A percentile compares a stretch with the other conserved stretches of the same genome.
These are phyloP conservation scores for Vaccinium corymbosum DNA, from an alignment of 148 eudicot genomes.

Conservation along the genomic window DNA sequence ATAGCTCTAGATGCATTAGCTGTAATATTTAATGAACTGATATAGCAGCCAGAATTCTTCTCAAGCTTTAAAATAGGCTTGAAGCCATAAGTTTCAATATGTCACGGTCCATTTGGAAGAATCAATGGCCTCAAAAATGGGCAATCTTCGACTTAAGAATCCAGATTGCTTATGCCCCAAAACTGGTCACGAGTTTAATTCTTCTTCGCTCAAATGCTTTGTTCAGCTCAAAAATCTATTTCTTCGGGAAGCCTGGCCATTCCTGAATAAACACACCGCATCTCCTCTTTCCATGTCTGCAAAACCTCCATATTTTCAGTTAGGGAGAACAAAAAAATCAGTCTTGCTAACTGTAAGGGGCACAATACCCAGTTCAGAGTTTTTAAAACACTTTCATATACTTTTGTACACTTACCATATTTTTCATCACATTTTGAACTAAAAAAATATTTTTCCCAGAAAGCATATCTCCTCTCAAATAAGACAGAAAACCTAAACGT, in stretches of 20 bases:
- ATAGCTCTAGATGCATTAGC: not conserved
- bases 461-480: not conserved
- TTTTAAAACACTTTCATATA: not conserved
- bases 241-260: slow-evolving; percentile 55
- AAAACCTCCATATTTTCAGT: slow-evolving; percentile 11
- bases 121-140: slow-evolving; percentile 1
- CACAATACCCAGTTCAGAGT: not conserved
- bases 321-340: not conserved
- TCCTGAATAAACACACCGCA: slow-evolving; percentile 60
- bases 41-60: not conserved
- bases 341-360: not conserved
- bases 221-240: slow-evolving; percentile 30
- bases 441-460: not conserved
- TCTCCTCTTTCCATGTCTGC: slow-evolving; percentile 86
- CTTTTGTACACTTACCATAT: not conserved
- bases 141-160: not conserved
- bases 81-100: not conserved
- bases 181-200: not conserved
- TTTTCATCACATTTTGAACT: not conserved
- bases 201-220: slow-evolving; percentile 3
- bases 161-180: not conserved
- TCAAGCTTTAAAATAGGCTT: not conserved
- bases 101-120: not conserved
- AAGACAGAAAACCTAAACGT: not conserved
- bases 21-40: not conserved